Evolutionary conservation across 2,329 filamentous ascomycete genomes (phyloP).

Genomic region (Teratosphaeria epicoccoides): DNA sequence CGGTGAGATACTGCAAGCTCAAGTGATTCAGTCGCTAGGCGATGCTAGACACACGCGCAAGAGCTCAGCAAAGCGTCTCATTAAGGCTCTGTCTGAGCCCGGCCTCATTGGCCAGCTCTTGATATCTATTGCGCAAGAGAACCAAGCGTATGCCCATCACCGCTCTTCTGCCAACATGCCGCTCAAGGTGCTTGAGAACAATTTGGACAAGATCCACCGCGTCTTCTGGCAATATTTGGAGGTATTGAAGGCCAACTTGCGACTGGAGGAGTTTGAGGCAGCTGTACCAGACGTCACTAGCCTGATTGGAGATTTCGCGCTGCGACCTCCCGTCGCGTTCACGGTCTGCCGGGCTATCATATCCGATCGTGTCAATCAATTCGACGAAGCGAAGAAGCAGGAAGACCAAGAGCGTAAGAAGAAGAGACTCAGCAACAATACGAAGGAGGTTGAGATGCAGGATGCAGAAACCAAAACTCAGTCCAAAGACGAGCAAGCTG

Average conservation of each 20-base stretch:
- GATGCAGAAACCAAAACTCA: conserved; percentile 12
- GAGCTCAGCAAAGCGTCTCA: conserved; percentile 62
- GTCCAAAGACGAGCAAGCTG: background rate
- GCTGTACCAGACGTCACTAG: conserved; percentile 64
- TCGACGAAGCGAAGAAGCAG: conserved; percentile 27
- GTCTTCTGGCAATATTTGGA: conserved; percentile 83
- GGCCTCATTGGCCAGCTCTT: conserved; percentile 71
- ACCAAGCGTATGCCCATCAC: conserved; percentile 73
- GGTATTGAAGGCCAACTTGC: conserved; percentile 69
- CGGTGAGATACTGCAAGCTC: conserved; percentile 65
- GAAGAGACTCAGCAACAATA: conserved; percentile 9
- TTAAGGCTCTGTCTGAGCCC: conserved; percentile 67
- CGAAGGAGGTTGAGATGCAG: conserved; percentile 44
- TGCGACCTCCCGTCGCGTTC: conserved; percentile 75
- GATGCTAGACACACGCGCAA: conserved; percentile 67
- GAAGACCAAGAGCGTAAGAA: conserved; percentile 24
- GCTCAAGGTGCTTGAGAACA: conserved; percentile 77
- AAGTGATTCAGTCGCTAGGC: conserved; percentile 67
- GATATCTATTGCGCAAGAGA: conserved; percentile 83
- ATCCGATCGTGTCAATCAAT: conserved; percentile 48
- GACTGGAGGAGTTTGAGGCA: conserved; percentile 63
- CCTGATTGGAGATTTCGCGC: conserved; percentile 66
- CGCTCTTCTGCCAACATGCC: conserved; percentile 62
- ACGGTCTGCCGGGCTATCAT: conserved; percentile 69
- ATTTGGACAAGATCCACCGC: conserved; percentile 82